These are phyloP conservation scores for Linnemannia zychae DNA, from an alignment of 192 early-diverging fungal genomes.

Conservation along the genomic window DNA sequence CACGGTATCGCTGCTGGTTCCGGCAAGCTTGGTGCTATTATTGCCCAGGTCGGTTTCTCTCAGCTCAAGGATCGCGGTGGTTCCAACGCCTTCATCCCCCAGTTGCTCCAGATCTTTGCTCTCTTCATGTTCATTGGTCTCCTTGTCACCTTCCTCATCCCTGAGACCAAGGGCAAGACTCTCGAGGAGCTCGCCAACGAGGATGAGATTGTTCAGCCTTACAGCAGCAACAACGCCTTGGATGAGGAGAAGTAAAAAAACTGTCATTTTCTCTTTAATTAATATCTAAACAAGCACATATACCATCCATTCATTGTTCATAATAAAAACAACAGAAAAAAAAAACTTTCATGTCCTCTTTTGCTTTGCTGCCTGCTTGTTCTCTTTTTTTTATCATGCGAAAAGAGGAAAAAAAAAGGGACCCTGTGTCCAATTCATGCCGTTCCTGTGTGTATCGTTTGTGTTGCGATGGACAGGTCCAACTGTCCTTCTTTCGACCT, in stretches of 20 bases:
- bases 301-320: slow-evolving; percentile 14
- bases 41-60: slow-evolving; percentile 80
- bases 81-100: slow-evolving; percentile 68
- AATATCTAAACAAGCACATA: not conserved
- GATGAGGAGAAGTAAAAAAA: slow-evolving; percentile 32
- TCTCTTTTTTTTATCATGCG: not conserved
- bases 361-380: not conserved
- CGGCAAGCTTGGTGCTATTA: slow-evolving; percentile 83
- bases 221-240: slow-evolving; percentile 17
- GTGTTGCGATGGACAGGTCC: not conserved
- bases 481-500: not conserved
- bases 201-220: slow-evolving; percentile 2
- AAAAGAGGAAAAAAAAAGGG: not conserved
- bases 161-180: slow-evolving; percentile 82
- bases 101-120: slow-evolving; percentile 78
- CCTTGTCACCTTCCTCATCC: slow-evolving; percentile 69
- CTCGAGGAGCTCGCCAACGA: slow-evolving; percentile 74
- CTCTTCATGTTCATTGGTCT: slow-evolving; percentile 81
- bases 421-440: not conserved
- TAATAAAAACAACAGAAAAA: slow-evolving; percentile 5
- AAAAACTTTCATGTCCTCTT: not conserved
- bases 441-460: no score
- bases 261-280: not conserved
- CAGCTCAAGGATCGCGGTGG: slow-evolving; percentile 78
- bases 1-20: slow-evolving; percentile 84